Evolutionary conservation across 768 basidiomycete genomes (phyloP), one percentile per base, ranked within the genome.

Genomic region (Hericium alpestre): DNA sequence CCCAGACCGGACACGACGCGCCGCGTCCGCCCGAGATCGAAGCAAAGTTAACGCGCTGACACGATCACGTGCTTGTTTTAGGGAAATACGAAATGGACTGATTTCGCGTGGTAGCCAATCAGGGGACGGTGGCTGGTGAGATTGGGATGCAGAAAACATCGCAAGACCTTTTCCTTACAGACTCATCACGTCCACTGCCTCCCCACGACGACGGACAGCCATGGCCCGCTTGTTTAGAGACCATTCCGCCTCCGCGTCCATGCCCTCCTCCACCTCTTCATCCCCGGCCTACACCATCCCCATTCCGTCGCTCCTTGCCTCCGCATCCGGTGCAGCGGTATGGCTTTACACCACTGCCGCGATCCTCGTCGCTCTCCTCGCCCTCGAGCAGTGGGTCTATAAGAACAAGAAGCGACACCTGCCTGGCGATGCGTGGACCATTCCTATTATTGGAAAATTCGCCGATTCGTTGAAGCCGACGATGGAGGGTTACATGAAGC

Each of bases 361-460:
- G 41, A 69, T 95, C 64, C 62, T 96, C 58, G 69, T 81, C 53
- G 75, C 86, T 12, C 80, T 99, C 43, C 83, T 99, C 52, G 73
- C 82, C 49, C 76, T 95, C 54, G 95, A 99, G 67, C 93, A 96
- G 73, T 75, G 80, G 37, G 80, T 93, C 18, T 99, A 95, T 71
- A 77, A 95, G 38, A 79, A 79, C 67, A 94, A 96, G 74, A 98
- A 98, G 67, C 80, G 78, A 18, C 81, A 87, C 64, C 79, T 97
- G 7, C 93, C 95, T 0, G 95, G 95, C 6, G 82, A 79, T 49
- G 76, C 70, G 67, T 97, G 93, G 93, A 96, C 93, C 12, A 93
- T 96, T 61, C 96, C 96, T n/a, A 65, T 99, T 65, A 97, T 99
- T 56, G 96, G 96, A 57, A 93, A 93, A 71, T 96, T 97, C 64